Evolutionary conservation across 352 stramenopile genomes (phyloP).

Genomic region (Globisporangium perplexum): DNA sequence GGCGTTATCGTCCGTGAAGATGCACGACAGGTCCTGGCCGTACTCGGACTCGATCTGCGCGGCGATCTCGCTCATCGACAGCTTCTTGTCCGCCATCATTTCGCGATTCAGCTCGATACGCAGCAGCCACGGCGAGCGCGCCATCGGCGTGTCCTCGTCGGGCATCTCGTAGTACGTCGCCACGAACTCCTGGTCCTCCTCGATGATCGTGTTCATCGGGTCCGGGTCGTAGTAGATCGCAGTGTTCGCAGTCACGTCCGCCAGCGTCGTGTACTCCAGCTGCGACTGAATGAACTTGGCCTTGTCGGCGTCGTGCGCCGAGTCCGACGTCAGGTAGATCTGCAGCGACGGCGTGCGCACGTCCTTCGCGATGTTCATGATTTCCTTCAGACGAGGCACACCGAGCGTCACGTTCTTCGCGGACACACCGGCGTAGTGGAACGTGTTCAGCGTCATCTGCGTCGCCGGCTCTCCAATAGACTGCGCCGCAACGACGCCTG

Average conservation of each 20-base stretch:
- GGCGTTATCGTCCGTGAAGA: constrained; percentile 98
- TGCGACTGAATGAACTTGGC: constrained; percentile 90
- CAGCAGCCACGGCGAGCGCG: constrained; percentile 96
- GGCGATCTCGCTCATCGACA: constrained; percentile 97
- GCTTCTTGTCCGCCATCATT: constrained; percentile 97
- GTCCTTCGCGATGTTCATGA: constrained; percentile 98
- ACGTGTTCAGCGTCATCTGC: constrained; percentile 99
- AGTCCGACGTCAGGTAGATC: constrained; percentile 92
- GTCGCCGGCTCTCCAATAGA: constrained; percentile 99
- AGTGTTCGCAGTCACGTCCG: constrained; percentile 95
- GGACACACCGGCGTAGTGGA: constrained; percentile 99
- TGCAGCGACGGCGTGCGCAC: constrained; percentile 96
- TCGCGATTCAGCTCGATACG: constrained; percentile 98
- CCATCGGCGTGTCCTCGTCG: constrained; percentile 94
- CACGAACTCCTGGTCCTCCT: constrained; percentile 97
- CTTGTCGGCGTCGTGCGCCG: constrained; percentile 78
- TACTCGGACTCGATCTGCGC: constrained; percentile 95
- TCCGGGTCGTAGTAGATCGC: constrained; percentile 99
- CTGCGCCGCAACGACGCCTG: constrained; percentile 97
- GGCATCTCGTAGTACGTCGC: constrained; percentile 97
- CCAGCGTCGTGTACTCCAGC: constrained; percentile 97
- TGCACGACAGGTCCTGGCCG: constrained; percentile 93
- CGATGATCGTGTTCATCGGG: constrained; percentile 94
- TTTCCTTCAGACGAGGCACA: constrained; percentile 99
- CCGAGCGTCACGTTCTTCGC: constrained; percentile 99